phyloP scores from a whole-genome alignment of 2,329 filamentous ascomycete genomes.

The Trichoderma sp. region DNA sequence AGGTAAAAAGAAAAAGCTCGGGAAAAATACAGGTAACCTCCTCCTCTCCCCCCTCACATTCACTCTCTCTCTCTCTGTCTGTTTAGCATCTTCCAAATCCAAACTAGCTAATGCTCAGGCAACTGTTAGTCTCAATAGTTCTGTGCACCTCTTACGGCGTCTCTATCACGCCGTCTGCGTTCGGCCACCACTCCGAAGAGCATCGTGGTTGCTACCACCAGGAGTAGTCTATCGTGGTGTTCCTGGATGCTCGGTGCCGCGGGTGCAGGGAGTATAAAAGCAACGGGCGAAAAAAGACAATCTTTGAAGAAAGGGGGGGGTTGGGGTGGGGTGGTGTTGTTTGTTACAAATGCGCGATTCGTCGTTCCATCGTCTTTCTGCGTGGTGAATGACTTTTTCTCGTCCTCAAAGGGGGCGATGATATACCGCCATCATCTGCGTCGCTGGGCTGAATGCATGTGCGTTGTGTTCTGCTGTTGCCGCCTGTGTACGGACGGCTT shows the following conservation, averaged over 20 bases:
- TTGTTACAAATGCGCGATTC: neutral
- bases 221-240: neutral
- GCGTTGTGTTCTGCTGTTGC: neutral
- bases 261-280: neutral
- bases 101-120: neutral
- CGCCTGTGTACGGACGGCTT: neutral
- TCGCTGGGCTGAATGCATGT: neutral
- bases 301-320: neutral
- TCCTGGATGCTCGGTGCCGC: too few species aligned
- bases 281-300: neutral
- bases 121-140: neutral
- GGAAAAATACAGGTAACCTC: neutral
- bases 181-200: neutral
- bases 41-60: neutral
- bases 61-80: neutral
- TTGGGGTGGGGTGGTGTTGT: too few species aligned
- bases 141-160: neutral
- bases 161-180: neutral
- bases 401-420: neutral
- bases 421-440: neutral
- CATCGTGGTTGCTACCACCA: neutral
- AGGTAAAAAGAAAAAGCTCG: neutral
- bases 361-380: neutral
- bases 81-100: neutral
- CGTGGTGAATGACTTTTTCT: neutral